Evolutionary conservation across 805 yeast genomes (phyloP), one percentile per base, ranked within the genome.

Genomic region (Clavispora phyllophila): DNA sequence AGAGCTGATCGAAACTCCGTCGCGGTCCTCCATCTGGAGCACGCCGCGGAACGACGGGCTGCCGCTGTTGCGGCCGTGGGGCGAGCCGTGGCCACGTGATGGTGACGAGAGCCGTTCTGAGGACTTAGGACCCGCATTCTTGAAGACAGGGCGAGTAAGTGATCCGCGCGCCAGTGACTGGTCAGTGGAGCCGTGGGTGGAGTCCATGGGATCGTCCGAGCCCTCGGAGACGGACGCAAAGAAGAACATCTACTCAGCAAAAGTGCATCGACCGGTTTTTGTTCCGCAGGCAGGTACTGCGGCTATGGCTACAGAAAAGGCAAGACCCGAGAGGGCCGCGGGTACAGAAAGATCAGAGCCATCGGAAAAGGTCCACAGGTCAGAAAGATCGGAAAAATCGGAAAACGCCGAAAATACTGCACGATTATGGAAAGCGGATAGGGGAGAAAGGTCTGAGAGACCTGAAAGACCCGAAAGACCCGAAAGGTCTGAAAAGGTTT

Each of bases 11-110:
- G 26, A 22, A 6, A 17, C 38, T 4, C 28, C 38, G n/a, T 22
- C 18, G 27, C 35, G 41, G n/a, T 18, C 28, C 3, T 39, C 41
- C 4, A 39, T 39, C n/a, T 32, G 42, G 42, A 33, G 37, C 32
- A 33, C 42, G 12, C 33, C 42, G n/a, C 20, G 25, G 7, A 15
- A 20, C 7, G 41, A 29, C 4, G 39, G 20, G 14, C 18, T 22
- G 24, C 37, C 24, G 4, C 4, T 19, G 23, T 18, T 32, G 18
- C 31, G 31, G 17, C 31, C 31, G 31, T 27, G 31, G 31, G 31
- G 17, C 8, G 31, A 27, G 6, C 17, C 9, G 17, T 13, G 31
- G 17, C 15, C 9, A 17, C 27, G 27, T 9, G 27, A 25, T 4
- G 27, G 5, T 4, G 31, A 13, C 17, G 31, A 28, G 6, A 14